Conservation (phyloP, 2,329 filamentous ascomycete species). For the Ramichloridium luteum region DNA sequence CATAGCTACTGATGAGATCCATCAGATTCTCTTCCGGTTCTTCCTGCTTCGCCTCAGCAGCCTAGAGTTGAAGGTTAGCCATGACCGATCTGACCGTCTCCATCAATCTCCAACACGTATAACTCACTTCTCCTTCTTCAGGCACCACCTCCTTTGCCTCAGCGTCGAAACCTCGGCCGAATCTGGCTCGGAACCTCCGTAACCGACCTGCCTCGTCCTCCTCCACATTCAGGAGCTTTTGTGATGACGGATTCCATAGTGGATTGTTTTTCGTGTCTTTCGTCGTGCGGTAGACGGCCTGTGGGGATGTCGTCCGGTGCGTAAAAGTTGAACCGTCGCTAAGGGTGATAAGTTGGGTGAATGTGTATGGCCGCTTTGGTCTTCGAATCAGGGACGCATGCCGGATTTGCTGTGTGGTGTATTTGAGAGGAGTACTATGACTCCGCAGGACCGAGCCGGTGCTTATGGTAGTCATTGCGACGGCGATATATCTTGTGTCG, state of each 20-base stretch:
- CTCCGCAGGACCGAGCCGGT: slow-evolving; percentile 2
- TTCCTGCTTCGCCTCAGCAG: slow-evolving; percentile 36
- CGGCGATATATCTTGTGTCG: too few species aligned
- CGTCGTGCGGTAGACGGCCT: slow-evolving; percentile 46
- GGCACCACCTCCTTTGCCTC: slow-evolving; percentile 20
- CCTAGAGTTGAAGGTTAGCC: not conserved
- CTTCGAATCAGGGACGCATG: slow-evolving; percentile 76
- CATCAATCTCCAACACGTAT: slow-evolving; percentile 6
- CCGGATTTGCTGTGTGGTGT: slow-evolving; percentile 45
- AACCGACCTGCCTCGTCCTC: slow-evolving; percentile 88
- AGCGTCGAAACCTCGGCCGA: slow-evolving; percentile 73
- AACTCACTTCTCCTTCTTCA: slow-evolving; percentile 18
- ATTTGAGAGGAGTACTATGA: not conserved
- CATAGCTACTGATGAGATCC: slow-evolving; percentile 43
- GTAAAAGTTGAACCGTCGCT: slow-evolving; percentile 81
- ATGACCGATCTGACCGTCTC: not conserved
- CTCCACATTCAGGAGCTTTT: slow-evolving; percentile 75
- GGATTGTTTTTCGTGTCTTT: slow-evolving; percentile 86
- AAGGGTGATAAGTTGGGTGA: slow-evolving; percentile 91
- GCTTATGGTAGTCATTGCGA: slow-evolving; percentile 2
- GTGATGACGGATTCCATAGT: slow-evolving; percentile 79
- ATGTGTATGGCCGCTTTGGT: slow-evolving; percentile 86
- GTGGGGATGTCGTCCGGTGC: slow-evolving; percentile 63
- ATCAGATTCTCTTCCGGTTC: slow-evolving; percentile 43
- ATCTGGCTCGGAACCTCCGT: slow-evolving; percentile 72